Evolutionary conservation across 2,329 filamentous ascomycete genomes (phyloP), one percentile per base, ranked within the genome.

Genomic region (Cordyceps tenuipes): DNA sequence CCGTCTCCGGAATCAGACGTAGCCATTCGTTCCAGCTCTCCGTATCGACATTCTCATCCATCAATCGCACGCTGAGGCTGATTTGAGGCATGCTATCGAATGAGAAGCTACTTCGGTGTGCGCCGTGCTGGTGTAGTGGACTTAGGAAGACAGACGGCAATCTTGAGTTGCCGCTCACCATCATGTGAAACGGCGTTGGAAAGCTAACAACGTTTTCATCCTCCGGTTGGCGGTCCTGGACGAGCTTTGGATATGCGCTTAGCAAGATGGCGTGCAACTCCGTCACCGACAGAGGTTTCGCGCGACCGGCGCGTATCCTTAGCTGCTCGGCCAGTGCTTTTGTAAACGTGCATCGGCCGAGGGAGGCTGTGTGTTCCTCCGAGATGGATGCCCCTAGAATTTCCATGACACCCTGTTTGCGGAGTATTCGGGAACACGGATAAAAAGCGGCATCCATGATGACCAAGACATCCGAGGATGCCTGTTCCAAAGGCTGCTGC

Each of bases 381-480:
- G 80, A 80, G 1, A 79, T 75, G 3, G 80, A 79, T 0, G 82
- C 81, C 5, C 82, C 81, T 50, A 85, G 75, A 15, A 85, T 68
- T 66, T 85, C 82, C 55, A 85, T 68, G 9, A 83, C 78, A 2
- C 82, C 82, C 53, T 75, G 76, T 57, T 79, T 77, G 6, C 80
- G 78, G 34, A 77, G 72, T 66, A 81, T 77, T 62, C 76, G 79
- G 2, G 79, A 77, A 9, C 79, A 80, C 1, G 81, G 80, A 57
- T 80, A 84, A 66, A 82, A 84, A 0, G 79, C 78, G 6, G 81
- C 77, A 68, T 85, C 82, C 79, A 85, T 82, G 39, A 85, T 72
- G 59, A 85, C 76, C 21, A 85, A 72, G 5, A 79, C 81, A 66
- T 85, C 82, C 3, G 81, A 77, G 34, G 73, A 74, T 2, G 81